Percentiles rank a stretch among this genome's conserved stretches.
Evolutionary conservation across 129 eudicot genomes (phyloP).

Genomic region (Flaveria sonorensis): DNA sequence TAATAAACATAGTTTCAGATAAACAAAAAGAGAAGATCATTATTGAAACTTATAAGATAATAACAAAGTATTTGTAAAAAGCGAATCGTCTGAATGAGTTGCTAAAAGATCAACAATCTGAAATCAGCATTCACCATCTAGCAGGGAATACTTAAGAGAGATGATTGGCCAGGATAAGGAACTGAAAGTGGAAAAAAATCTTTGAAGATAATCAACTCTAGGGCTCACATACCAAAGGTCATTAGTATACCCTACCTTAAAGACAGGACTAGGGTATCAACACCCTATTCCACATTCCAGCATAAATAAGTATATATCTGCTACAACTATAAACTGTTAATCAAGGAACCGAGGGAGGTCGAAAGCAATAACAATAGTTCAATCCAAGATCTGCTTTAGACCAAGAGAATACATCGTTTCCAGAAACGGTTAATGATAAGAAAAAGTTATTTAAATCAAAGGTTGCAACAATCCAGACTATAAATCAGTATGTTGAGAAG

Average conservation of each 20-base stretch:
- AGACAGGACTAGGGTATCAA: neutral
- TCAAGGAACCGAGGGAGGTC: neutral
- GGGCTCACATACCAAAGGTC: neutral
- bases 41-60: neutral
- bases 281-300: conserved; percentile 5
- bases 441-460: conserved; percentile 5
- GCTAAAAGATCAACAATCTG: neutral
- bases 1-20: neutral
- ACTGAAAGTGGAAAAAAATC: neutral
- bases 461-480: neutral
- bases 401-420: neutral
- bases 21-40: neutral
- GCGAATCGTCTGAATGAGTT: neutral
- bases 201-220: neutral
- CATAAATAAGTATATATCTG: neutral
- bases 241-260: neutral
- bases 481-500: neutral
- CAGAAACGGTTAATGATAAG: neutral
- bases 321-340: neutral
- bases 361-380: neutral
- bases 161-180: neutral
- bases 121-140: neutral
- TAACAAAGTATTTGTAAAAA: neutral
- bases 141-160: neutral
- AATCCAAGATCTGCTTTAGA: neutral